Base-by-base conservation (phyloP, 2,329 filamentous ascomycete species). In the Mycogone perniciosa region DNA sequence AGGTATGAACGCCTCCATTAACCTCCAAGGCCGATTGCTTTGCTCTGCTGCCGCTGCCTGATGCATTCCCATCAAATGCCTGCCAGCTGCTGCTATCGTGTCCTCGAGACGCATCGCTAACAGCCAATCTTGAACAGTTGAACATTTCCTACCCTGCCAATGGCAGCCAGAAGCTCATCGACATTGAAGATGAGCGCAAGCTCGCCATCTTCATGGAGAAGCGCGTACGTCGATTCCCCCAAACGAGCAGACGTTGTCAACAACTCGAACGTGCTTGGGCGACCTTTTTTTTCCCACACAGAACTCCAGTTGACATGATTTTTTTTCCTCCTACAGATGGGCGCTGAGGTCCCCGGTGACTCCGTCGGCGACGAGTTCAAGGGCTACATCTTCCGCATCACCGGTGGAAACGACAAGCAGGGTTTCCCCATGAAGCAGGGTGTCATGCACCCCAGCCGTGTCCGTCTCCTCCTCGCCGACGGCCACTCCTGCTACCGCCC, bases 381-480 rank as follows among this genome's bases (percentile, higher is more conserved):
- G 84, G 93, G 93, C 76, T 99, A 99, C 83, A 86, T 99, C 81
- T 90, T 99, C 86, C 87, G 85, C 74, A 97, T 99, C 81, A 99
- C 93, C 69, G 95, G 93, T 71, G 93, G 95, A 73, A 99, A 99
- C 88, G 93, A 99, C 88, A 99, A 99, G 89, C 95, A 99, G 84
- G 93, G 93, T 81, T 99, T 99, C 85, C 93, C 93, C 67, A 99
- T 99, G 93, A 99, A 99, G 90, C 95, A 99, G 86, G 93, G 93
- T 83, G 88, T 95, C 75, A 92, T 99, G 84, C 88, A 95, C 76
- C 91, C 93, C 68, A 93, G 89, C 75, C 93, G 93, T 93, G 93
- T 96, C 79, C 87, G 89, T 66, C 90, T 99, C 64, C 88, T 99
- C 69, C 89, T 99, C 71, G 73, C 86, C 72, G 90, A 95, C 52